Evolutionary conservation across 768 basidiomycete genomes (phyloP), one percentile per base, ranked within the genome.

Genomic region (Termitomyces sp.): DNA sequence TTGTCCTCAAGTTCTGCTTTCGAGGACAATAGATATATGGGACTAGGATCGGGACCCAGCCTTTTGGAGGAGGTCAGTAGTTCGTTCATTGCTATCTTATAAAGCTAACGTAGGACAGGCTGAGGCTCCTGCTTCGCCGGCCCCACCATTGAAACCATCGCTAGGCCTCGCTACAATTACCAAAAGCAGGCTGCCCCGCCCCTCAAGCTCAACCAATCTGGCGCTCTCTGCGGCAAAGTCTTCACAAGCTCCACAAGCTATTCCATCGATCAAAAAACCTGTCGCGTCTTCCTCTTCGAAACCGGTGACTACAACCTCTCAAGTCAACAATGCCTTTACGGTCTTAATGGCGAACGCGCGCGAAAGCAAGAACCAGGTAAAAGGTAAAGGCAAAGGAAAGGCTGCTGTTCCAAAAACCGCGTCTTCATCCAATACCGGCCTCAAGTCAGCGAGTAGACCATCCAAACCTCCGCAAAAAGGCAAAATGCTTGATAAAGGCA

Each of bases 131-230:
- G 20, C 22, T 49, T 35, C 53, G 13, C 36, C 55, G 15, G 40
- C 38, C 36, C 38, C n/a, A 40, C 50, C 55, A 40, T 24, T 42
- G 46, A 71, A 68, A 49, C 67, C 64, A 46, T 55, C 58, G 33
- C 58, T 44, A 56, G 44, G 61, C 53, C 59, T 62, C 18, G 53
- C 60, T 20, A 55, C 61, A n/a, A 63, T 59, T 7, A 64, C 36
- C 20, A 68, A 73, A 61, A 76, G 74, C 62, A 70, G 70, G 33
- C 71, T 76, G 36, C 76, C 77, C 55, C 76, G 76, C 11, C 73
- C 70, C 33, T 72, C 73, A 18, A 62, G 62, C 45, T 61, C 58
- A 42, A 50, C 49, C 2, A 62, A 60, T 52, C 1, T 64, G 8
- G 36, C 54, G 35, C 50, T 55, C 39, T 33, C 52, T 32, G 42